Percentiles rank a stretch among this genome's conserved stretches.
Conservation (phyloP, 116 monocot genomes). For the Cymodocea nodosa region DNA sequence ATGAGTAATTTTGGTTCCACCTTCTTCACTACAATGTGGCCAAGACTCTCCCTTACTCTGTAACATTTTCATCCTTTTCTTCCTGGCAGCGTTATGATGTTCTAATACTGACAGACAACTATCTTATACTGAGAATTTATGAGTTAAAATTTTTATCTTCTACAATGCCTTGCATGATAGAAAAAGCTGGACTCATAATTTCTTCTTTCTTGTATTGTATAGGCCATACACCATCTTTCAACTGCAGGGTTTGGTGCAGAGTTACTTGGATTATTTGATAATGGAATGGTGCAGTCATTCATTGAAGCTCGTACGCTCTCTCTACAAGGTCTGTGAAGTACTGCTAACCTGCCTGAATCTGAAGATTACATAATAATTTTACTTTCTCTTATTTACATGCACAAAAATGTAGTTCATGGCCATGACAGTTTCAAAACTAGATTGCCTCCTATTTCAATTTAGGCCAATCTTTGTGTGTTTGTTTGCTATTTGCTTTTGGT, state of each 20-base stretch:
- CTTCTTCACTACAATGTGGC: too few relatives aligned
- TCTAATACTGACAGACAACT: too few relatives aligned
- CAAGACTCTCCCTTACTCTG: too few relatives aligned
- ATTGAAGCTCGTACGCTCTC: slow-evolving; percentile 68
- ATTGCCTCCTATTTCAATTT: neutral
- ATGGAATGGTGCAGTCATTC: slow-evolving; percentile 92
- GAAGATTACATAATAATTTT: neutral
- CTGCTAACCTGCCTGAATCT: neutral
- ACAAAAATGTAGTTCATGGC: neutral
- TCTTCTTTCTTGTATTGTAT: slow-evolving; percentile 7
- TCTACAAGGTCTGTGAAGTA: slow-evolving; percentile 37
- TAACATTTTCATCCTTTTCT: too few relatives aligned
- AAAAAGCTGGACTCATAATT: neutral
- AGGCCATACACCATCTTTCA: slow-evolving; percentile 77
- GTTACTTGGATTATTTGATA: slow-evolving; percentile 75
- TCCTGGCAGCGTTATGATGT: too few relatives aligned
- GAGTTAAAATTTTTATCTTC: neutral
- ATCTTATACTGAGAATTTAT: too few relatives aligned
- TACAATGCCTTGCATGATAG: neutral
- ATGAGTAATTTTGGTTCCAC: too few relatives aligned
- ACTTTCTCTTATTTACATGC: neutral
- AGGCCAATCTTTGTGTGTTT: neutral
- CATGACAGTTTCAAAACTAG: neutral
- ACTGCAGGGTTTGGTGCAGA: slow-evolving; percentile 95
- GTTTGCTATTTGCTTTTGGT: neutral